Percentiles rank a stretch among this genome's conserved stretches.
phyloP scores from a whole-genome alignment of 2,329 filamentous ascomycete species.

The Aspergillus arachidicola region DNA sequence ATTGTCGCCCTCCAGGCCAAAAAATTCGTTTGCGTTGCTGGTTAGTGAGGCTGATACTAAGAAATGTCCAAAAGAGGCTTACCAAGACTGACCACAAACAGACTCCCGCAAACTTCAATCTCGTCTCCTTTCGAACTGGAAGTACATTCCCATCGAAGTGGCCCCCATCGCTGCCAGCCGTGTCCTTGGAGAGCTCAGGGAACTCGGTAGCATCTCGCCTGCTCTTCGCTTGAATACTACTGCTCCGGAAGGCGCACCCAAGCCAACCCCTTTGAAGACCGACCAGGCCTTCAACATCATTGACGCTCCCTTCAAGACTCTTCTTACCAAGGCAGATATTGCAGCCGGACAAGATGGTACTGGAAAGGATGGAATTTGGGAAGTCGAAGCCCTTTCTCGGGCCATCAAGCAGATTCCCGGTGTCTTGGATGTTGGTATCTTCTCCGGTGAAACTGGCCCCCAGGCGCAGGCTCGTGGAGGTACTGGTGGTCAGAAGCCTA shows the following conservation, averaged over 20 bases:
- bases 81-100: constrained; percentile 30
- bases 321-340: constrained; percentile 67
- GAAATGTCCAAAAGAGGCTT: not conserved
- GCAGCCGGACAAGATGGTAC: constrained; percentile 52
- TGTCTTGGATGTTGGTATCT: constrained; percentile 89
- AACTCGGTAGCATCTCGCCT: constrained; percentile 73
- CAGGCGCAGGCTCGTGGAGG: constrained; percentile 64
- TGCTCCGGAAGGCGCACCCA: constrained; percentile 47
- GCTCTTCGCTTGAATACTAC: constrained; percentile 71
- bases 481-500: constrained; percentile 80
- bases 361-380: constrained; percentile 71
- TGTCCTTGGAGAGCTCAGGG: constrained; percentile 71
- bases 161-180: constrained; percentile 79
- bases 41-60: constrained; percentile 47
- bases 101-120: constrained; percentile 89
- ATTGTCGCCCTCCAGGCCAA: constrained; percentile 82
- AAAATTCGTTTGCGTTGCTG: constrained; percentile 85
- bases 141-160: constrained; percentile 88
- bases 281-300: constrained; percentile 89
- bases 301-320: constrained; percentile 81
- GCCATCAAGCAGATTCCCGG: constrained; percentile 80
- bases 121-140: constrained; percentile 75
- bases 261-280: constrained; percentile 81
- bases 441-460: constrained; percentile 77
- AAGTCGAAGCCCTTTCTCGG: constrained; percentile 72